Conservation (phyloP, 768 basidiomycete species). For the Suillus hirtellus region DNA sequence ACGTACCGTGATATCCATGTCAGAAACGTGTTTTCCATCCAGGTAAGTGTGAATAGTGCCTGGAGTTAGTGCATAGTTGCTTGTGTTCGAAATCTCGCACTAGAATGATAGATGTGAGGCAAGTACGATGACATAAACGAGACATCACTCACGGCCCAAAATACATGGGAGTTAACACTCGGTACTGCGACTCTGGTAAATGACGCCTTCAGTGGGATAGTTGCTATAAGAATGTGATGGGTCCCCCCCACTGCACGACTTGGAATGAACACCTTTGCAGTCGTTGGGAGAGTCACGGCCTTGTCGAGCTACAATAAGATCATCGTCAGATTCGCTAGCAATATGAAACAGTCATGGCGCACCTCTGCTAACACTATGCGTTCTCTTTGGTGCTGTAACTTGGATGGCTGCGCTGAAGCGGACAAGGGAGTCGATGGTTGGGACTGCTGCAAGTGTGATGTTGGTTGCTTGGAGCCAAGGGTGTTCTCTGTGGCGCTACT, state of each 20-base stretch:
- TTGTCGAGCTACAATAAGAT: background rate
- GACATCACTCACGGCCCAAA: conserved; percentile 19
- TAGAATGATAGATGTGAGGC: background rate
- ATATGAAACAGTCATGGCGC: background rate
- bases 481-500: background rate
- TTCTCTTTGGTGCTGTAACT: background rate
- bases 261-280: conserved; percentile 18
- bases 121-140: background rate
- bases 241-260: conserved; percentile 4
- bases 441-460: background rate
- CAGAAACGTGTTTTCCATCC: conserved; percentile 31
- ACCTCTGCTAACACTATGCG: background rate
- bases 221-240: conserved; percentile 24
- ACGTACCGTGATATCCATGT: conserved; percentile 23
- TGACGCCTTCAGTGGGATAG: conserved; percentile 21
- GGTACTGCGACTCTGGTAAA: conserved; percentile 28
- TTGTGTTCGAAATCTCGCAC: conserved; percentile 30
- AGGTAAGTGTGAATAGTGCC: conserved; percentile 30
- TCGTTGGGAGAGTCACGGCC: conserved; percentile 20
- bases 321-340: background rate
- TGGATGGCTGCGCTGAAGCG: background rate
- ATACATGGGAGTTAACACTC: conserved; percentile 20
- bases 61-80: conserved; percentile 25
- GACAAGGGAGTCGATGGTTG: background rate
- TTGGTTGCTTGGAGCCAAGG: background rate